These are phyloP conservation scores for Colletotrichum sp. DNA, from an alignment of 2,329 filamentous ascomycete genomes.

Conservation along the genomic window DNA sequence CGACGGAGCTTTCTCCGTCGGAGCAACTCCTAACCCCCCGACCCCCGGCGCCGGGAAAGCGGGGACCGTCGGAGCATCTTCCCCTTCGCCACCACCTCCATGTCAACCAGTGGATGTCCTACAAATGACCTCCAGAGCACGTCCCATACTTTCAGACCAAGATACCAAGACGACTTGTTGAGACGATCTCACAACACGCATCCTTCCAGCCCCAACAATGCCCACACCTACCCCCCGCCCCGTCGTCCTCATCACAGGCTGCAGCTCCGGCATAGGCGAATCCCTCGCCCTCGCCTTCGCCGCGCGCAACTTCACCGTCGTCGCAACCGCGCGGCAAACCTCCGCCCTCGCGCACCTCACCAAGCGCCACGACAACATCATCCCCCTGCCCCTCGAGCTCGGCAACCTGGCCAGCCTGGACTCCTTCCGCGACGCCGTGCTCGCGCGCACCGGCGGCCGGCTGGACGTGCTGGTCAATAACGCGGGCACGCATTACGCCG, in stretches of 20 bases:
- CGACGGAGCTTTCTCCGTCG: not conserved
- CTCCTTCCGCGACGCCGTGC: not conserved
- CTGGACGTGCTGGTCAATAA: not conserved
- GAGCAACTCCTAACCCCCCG: not conserved
- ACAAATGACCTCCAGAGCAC: not conserved
- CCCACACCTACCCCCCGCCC: not conserved
- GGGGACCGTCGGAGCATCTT: not conserved
- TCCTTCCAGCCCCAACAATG: not conserved
- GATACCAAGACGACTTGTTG: not conserved
- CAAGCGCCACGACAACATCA: constrained; percentile 16
- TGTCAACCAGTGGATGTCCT: not conserved
- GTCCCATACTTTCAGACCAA: not conserved
- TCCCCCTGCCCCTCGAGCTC: constrained; percentile 16
- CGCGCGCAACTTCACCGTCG: constrained; percentile 9
- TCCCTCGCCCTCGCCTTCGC: constrained; percentile 12
- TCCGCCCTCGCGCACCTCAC: constrained; percentile 16
- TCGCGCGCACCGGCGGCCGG: not conserved
- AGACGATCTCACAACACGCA: not conserved
- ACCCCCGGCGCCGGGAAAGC: not conserved
- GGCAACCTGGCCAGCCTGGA: not conserved
- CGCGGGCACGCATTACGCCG: not conserved
- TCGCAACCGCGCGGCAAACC: constrained; percentile 18
- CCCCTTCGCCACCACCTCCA: not conserved
- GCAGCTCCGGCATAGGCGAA: constrained; percentile 21
- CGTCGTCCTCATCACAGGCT: constrained; percentile 15